Evolutionary conservation across 2,329 filamentous ascomycete genomes (phyloP).

Genomic region (Colletotrichum eleusines): DNA sequence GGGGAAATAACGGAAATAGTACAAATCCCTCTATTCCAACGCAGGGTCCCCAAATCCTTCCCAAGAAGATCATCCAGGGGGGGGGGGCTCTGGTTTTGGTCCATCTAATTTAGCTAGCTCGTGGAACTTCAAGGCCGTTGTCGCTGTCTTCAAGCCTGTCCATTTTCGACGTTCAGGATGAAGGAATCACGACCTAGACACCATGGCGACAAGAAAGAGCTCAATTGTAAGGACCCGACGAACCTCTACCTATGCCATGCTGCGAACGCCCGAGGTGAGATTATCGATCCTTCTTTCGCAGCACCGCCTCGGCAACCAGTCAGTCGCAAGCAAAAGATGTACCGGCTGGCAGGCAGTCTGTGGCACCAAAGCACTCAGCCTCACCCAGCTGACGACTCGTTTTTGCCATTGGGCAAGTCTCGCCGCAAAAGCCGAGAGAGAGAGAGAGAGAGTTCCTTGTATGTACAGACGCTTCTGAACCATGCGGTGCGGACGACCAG

Average conservation of each 20-base stretch:
- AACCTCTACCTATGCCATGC: neutral
- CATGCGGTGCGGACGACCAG: conserved; percentile 15
- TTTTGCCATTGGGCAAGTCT: conserved; percentile 35
- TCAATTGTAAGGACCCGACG: neutral
- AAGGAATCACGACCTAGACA: too few relatives aligned
- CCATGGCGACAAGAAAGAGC: neutral
- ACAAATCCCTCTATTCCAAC: conserved; percentile 12
- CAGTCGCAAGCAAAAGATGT: neutral
- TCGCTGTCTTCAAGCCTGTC: too few relatives aligned
- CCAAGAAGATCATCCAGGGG: conserved; percentile 2
- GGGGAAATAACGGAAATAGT: conserved; percentile 27
- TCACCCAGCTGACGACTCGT: conserved; percentile 37
- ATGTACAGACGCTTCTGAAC: neutral
- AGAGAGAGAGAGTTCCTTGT: neutral
- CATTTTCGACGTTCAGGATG: too few relatives aligned
- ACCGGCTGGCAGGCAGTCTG: too few relatives aligned
- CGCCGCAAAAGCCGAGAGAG: neutral
- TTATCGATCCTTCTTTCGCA: conserved; percentile 2
- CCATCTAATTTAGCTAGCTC: neutral
- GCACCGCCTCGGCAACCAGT: conserved; percentile 4
- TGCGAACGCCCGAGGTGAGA: neutral
- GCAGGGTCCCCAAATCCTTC: neutral
- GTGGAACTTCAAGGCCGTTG: neutral
- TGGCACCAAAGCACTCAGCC: conserved; percentile 25
- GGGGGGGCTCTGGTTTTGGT: neutral